Evolutionary conservation across 2,329 filamentous ascomycete genomes (phyloP), one percentile per base, ranked within the genome.

Genomic region (Bipolaris gigantea): DNA sequence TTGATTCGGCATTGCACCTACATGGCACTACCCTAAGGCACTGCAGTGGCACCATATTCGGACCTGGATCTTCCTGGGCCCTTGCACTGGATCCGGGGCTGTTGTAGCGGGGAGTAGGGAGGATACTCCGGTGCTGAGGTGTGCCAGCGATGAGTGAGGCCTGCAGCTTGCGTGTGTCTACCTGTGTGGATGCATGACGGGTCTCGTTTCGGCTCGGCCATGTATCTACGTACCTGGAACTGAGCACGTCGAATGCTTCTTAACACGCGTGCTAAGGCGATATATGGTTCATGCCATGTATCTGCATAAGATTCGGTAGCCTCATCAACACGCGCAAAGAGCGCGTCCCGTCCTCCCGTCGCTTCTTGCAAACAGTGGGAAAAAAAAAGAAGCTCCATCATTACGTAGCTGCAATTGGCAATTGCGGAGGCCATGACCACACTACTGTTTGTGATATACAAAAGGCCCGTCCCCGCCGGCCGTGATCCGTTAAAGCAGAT

Each of bases 71-170:
- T 38, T 25, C 54, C 61, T 34, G 39, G 59, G 59, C 59, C 59
- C 48, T 48, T 32, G 58, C 45, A 51, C 56, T 58, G 53, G 55
- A 25, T 53, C 58, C 51, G 54, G 48, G 56, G 51, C 59, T 55
- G 46, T 58, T 52, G 50, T 53, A 59, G 44, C 69, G 69, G 69
- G 66, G 57, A 56, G 59, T 59, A 66, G 62, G 63, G 62, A 62
- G 62, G 38, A 39, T 43, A 50, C 59, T 64, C 69, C 65, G 65
- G 50, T 33, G 42, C 43, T 54, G 44, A 48, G 52, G 51, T 56
- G 56, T 48, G 35, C 16, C 36, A 50, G 43, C 50, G 48, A 48
- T 55, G 43, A 47, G 52, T 42, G 48, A 46, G 51, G 44, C 55
- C 55, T 58, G 51, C 51, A 55, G 52, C 45, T 46, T 53, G 52